A percentile compares a stretch with the other conserved stretches of the same genome.
phyloP scores from a whole-genome alignment of 495 filamentous ascomycete genomes.

The Xylaria palmicola region DNA sequence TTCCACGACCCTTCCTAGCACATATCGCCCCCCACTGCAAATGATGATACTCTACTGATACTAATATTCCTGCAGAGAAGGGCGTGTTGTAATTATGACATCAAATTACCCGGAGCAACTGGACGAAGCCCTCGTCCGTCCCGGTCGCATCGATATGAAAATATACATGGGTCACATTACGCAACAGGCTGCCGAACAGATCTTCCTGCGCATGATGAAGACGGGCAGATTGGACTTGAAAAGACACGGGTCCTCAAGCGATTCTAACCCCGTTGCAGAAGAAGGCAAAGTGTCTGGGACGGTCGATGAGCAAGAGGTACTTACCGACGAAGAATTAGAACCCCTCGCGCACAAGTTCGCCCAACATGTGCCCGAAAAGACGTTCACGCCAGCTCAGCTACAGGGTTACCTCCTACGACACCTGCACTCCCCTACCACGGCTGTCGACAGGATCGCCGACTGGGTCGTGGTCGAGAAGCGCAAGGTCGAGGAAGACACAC shows the following conservation, averaged over 20 bases:
- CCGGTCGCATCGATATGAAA: conserved; percentile 59
- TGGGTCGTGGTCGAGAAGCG: conserved; percentile 43
- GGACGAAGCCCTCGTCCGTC: conserved; percentile 58
- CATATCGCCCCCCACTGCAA: too few relatives aligned
- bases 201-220: conserved; percentile 40
- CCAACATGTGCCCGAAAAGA: conserved; percentile 44
- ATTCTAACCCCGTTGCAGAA: not conserved
- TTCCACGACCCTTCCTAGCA: not conserved
- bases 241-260: not conserved
- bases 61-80: conserved; percentile 34
- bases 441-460: conserved; percentile 39
- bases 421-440: conserved; percentile 37
- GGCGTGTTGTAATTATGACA: conserved; percentile 66
- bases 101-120: conserved; percentile 59
- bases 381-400: conserved; percentile 63
- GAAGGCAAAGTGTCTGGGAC: not conserved
- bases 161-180: conserved; percentile 45
- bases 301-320: conserved; percentile 9
- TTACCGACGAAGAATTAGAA: conserved; percentile 31
- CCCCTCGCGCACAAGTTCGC: conserved; percentile 49
- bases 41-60: too few relatives aligned
- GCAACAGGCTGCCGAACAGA: conserved; percentile 22
- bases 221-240: conserved; percentile 35
- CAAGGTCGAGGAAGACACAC: not conserved
- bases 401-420: conserved; percentile 57